Evolutionary conservation across 2,329 filamentous ascomycete species (phyloP).

Genomic region (Herpotrichia juniperi): DNA sequence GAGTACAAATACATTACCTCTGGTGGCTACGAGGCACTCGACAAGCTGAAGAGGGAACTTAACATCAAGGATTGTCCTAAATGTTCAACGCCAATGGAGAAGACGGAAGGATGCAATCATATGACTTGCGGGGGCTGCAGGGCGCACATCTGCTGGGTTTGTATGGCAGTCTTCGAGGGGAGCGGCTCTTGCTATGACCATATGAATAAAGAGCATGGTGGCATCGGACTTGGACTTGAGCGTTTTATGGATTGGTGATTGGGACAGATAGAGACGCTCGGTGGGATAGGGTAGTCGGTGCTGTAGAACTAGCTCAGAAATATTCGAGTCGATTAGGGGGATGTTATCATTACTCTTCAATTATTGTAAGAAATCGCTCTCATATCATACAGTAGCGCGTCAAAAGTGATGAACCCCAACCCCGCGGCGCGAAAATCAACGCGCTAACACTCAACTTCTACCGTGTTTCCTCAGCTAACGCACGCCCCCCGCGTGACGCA

Average conservation of each 20-base stretch:
- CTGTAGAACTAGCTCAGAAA: too few species aligned
- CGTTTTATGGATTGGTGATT: neutral
- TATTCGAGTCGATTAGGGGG: too few species aligned
- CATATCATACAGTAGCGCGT: too few species aligned
- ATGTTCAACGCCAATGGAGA: constrained; percentile 12
- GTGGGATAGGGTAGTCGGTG: too few species aligned
- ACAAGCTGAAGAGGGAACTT: constrained; percentile 16
- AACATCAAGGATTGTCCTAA: constrained; percentile 16
- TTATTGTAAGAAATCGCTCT: too few species aligned
- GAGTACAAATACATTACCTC: constrained; percentile 5
- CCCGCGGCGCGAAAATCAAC: too few species aligned
- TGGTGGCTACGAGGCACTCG: constrained; percentile 10
- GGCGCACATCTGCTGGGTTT: constrained; percentile 24
- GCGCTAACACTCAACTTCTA: too few species aligned
- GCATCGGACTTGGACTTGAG: constrained; percentile 12
- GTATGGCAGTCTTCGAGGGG: constrained; percentile 14
- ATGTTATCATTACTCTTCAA: too few species aligned
- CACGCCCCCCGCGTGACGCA: neutral
- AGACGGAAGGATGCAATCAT: constrained; percentile 14
- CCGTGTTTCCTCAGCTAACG: neutral
- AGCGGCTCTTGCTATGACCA: constrained; percentile 10
- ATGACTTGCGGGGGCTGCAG: constrained; percentile 10
- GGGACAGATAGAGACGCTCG: neutral
- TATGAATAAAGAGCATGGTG: constrained; percentile 14
- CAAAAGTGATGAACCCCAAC: too few species aligned